Base-by-base conservation (phyloP, 345 rosid genomes). In the Rhizophora apiculata region DNA sequence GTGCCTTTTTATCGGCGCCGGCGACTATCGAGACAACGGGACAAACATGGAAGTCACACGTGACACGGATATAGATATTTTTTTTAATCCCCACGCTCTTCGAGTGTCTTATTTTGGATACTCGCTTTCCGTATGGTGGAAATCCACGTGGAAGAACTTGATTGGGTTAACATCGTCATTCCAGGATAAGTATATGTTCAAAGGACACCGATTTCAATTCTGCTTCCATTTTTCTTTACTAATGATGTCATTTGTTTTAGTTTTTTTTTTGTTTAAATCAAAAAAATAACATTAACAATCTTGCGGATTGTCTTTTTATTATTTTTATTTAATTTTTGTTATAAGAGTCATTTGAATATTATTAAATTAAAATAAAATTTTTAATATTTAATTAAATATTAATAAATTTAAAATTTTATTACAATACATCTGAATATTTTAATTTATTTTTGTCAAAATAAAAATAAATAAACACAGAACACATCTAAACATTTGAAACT, bases 41-140 rank as follows among this genome's bases (percentile, higher is more conserved):
- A 46, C 77, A 30, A 63, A 63, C 72, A 55, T 68, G 68, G 72
- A 30, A 62, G 60, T 37, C 26, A 8, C 76, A 73, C 68, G 76
- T 61, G 76, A 39, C 68, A 29, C 7, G 4, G 5, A 13, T n/a
- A 46, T 22, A 20, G 22, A 20, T 43, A 32, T 4, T 56, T 31
- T 31, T 24, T 16, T 5, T 15, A 3, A 43, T 4, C 19, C 3
- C 32, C 30, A 30, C 22, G 1, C 24, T 8, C 11, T 32, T 48
- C 48, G 34, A 56, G 69, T 64, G 8, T 16, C 8, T 7, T 36
- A 24, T 54, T 1, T 0, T 8, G 0, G 0, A 16, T 43, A 30
- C 63, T 64, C 64, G 49, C 69, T 4, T 29, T 22, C 0, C 8
- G 3, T 39, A 11, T 43, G 75, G 69, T 11, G 1, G 5, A 1